Percentiles rank a stretch among this genome's conserved stretches.
phyloP scores from a whole-genome alignment of 2,329 filamentous ascomycete genomes.

The Dendrostoma leiphaemia region DNA sequence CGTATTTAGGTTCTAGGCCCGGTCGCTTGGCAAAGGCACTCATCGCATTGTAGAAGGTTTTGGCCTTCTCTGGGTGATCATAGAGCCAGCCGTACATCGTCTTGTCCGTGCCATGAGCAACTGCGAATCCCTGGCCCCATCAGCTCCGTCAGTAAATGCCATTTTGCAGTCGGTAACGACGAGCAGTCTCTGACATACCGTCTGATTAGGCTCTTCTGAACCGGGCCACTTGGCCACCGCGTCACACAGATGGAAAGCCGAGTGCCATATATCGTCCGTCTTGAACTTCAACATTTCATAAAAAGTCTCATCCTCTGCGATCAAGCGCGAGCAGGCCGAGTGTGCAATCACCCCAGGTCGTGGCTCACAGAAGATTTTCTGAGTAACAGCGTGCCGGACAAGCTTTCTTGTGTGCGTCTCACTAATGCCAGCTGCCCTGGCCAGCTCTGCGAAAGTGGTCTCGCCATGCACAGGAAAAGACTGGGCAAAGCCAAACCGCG shows the following conservation, averaged over 20 bases:
- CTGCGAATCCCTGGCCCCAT: neutral
- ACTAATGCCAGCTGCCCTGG: neutral
- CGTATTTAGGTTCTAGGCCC: conserved; percentile 3
- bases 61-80: conserved; percentile 3
- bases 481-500: conserved; percentile 18
- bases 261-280: neutral
- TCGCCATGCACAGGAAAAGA: conserved; percentile 18
- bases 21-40: conserved; percentile 1
- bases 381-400: conserved; percentile 31
- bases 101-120: conserved; percentile 1
- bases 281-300: neutral
- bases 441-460: conserved; percentile 17
- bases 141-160: neutral
- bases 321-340: conserved; percentile 21
- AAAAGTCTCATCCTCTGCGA: conserved; percentile 14
- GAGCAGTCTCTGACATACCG: neutral
- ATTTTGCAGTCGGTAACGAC: neutral
- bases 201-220: conserved; percentile 5
- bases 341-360: conserved; percentile 22
- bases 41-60: conserved; percentile 3
- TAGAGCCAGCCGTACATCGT: neutral
- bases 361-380: conserved; percentile 32
- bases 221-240: conserved; percentile 3
- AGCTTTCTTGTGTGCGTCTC: conserved; percentile 29
- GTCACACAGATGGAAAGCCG: conserved; percentile 5